Base-by-base conservation (phyloP, 768 basidiomycete species). In the Megacollybia marginata region DNA sequence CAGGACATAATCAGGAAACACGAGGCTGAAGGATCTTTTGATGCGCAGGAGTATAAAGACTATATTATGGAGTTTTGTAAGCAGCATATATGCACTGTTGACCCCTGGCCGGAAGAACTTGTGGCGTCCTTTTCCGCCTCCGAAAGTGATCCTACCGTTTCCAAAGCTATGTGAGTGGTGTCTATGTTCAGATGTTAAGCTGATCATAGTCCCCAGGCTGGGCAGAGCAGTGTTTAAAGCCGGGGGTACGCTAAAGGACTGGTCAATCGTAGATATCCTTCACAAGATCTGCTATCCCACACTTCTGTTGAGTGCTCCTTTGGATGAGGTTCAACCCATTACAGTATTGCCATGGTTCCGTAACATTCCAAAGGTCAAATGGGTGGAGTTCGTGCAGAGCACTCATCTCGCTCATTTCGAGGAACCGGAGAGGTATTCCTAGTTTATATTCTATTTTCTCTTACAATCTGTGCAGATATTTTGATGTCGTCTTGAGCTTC, bases 101-200 rank as follows among this genome's bases (percentile, higher is more conserved):
- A 75, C 34, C 76, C 78, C 0, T 65, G 67, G 61, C 80, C 81
- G 0, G 49, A 65, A 36, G 61, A 69, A 9, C 57, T 79, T 5
- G 13, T 55, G 5, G 51, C 54, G 33, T 51, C 66, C 23, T 62
- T 77, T 44, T 62, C 51, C 16, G 60, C 56, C 52, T 43, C 70
- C 6, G 69, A 67, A 6, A 63, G 69, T 36, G 78, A 80, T 48
- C 64, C 71, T 4, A 80, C 77, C 0, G 75, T 78, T 5, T 72
- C 71, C 46, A 50, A 57, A 35, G 72, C 72, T 2, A 76, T 80
- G 78, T 76, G 42, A 40, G 38, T 40, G 38, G 3, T 13, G 38
- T 13, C 8, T 8, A 8, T 8, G 2, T 4, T 42, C 36, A n/a
- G 33, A 45, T n/a, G n/a, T n/a, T n/a, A 10, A 4, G 13, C 42